Conservation (phyloP, 2,329 filamentous ascomycete genomes). For the Trichoderma koningii region DNA sequence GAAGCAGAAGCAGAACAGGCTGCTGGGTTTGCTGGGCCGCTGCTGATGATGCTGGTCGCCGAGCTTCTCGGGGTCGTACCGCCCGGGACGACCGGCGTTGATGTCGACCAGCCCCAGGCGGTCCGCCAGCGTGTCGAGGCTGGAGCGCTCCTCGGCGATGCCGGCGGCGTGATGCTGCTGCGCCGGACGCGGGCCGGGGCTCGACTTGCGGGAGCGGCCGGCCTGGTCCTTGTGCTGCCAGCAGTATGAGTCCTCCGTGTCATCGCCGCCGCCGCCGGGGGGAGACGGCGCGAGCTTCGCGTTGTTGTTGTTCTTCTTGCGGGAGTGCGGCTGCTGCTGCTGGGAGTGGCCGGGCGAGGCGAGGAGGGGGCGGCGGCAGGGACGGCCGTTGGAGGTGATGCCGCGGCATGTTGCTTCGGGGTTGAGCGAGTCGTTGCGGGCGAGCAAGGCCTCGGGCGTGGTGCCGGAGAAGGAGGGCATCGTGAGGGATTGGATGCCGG, state of each 20-base stretch:
- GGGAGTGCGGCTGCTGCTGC: constrained; percentile 19
- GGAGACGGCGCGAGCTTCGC: not conserved
- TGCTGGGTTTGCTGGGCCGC: constrained; percentile 32
- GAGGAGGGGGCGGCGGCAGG: constrained; percentile 72
- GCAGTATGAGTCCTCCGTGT: constrained; percentile 73
- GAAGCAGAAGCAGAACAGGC: constrained; percentile 56
- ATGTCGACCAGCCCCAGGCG: constrained; percentile 74
- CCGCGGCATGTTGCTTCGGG: constrained; percentile 84
- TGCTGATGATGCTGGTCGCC: constrained; percentile 27
- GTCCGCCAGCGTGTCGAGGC: constrained; percentile 84
- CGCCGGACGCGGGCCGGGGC: constrained; percentile 41
- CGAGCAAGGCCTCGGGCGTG: constrained; percentile 79
- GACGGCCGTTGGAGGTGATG: constrained; percentile 77
- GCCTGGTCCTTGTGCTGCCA: constrained; percentile 96
- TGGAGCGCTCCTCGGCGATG: constrained; percentile 67
- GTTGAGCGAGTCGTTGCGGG: constrained; percentile 81
- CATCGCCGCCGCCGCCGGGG: constrained; percentile 49
- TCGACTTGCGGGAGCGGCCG: constrained; percentile 48
- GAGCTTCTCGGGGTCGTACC: constrained; percentile 34
- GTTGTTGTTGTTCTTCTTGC: constrained; percentile 19
- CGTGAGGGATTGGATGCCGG: not conserved
- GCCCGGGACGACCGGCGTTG: constrained; percentile 45
- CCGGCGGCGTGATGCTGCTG: constrained; percentile 36
- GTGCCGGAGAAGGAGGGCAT: constrained; percentile 45
- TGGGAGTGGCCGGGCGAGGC: constrained; percentile 17